Percentiles rank a stretch among this genome's conserved stretches.
These are phyloP conservation scores for Fagopyrum homotropicum DNA, from an alignment of 148 eudicot species.

Conservation along the genomic window DNA sequence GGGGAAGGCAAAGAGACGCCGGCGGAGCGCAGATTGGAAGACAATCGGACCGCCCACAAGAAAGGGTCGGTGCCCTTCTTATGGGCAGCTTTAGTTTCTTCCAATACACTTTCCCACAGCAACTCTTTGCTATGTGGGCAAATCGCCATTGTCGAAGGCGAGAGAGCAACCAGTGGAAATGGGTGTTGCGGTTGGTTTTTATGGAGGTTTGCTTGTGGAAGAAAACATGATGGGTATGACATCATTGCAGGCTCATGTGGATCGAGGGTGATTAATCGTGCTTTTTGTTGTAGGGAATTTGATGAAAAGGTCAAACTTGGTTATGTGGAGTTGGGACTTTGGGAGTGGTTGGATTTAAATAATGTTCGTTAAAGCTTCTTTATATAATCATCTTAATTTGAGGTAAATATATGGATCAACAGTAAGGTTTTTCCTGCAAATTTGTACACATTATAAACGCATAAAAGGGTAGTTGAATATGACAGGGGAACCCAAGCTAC, in stretches of 20 bases:
- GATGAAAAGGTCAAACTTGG: constrained; percentile 8
- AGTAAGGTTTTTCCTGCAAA: neutral
- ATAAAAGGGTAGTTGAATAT: neutral
- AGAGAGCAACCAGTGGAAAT: constrained; percentile 6
- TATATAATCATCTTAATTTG: neutral
- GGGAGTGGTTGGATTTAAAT: neutral
- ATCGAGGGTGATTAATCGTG: neutral
- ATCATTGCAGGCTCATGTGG: constrained; percentile 2
- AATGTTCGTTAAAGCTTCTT: neutral
- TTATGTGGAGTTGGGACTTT: neutral
- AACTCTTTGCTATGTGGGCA: constrained; percentile 17
- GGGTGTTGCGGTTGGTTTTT: neutral
- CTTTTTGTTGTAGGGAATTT: neutral
- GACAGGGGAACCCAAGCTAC: neutral
- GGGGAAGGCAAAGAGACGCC: constrained; percentile 57
- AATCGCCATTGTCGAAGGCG: constrained; percentile 31
- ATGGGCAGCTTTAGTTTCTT: constrained; percentile 54
- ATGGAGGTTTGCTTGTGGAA: constrained; percentile 3
- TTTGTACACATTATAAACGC: neutral
- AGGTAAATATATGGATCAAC: neutral
- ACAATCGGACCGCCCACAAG: constrained; percentile 68
- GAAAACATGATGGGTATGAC: constrained; percentile 5
- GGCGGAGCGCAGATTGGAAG: constrained; percentile 44
- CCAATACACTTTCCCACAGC: constrained; percentile 54
- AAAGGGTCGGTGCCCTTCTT: constrained; percentile 63